Evolutionary conservation across 1,139 yeast genomes (phyloP).

Genomic region (Pichia sp.): DNA sequence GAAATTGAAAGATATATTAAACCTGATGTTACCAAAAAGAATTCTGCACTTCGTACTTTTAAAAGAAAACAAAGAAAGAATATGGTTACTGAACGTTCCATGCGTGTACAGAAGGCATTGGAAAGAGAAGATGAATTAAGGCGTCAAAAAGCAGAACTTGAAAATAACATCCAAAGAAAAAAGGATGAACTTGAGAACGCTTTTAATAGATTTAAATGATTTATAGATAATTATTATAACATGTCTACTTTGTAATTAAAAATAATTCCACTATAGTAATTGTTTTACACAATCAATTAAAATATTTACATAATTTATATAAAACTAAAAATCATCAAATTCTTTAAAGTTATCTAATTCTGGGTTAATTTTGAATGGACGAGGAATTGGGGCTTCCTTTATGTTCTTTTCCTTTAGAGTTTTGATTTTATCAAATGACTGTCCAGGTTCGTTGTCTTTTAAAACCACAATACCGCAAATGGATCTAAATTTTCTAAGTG

Average conservation of each 20-base stretch:
- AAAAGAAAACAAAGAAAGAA: constrained; percentile 81
- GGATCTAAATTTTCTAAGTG: constrained; percentile 76
- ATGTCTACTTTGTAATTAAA: too few species aligned
- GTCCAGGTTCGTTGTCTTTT: constrained; percentile 62
- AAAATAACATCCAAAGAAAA: constrained; percentile 23
- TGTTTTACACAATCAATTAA: too few species aligned
- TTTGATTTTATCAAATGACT: constrained; percentile 62
- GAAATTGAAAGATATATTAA: constrained; percentile 34
- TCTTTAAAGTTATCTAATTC: constrained; percentile 26
- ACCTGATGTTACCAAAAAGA: constrained; percentile 69
- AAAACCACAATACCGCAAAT: constrained; percentile 78
- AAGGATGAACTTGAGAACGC: constrained; percentile 51
- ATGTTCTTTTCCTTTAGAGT: constrained; percentile 80
- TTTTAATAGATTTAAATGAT: constrained; percentile 44
- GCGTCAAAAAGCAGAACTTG: constrained; percentile 43
- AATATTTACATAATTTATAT: too few species aligned
- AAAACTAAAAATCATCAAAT: constrained; percentile 9
- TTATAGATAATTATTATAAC: too few species aligned
- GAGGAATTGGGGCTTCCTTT: constrained; percentile 87
- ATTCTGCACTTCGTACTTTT: constrained; percentile 75
- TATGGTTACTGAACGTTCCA: constrained; percentile 80
- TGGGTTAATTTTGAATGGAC: constrained; percentile 66
- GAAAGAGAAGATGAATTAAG: constrained; percentile 70
- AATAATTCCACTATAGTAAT: too few species aligned
- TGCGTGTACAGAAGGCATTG: constrained; percentile 74